Conservation (phyloP, 2,329 filamentous ascomycete genomes). For the Trichophyton equinum region DNA sequence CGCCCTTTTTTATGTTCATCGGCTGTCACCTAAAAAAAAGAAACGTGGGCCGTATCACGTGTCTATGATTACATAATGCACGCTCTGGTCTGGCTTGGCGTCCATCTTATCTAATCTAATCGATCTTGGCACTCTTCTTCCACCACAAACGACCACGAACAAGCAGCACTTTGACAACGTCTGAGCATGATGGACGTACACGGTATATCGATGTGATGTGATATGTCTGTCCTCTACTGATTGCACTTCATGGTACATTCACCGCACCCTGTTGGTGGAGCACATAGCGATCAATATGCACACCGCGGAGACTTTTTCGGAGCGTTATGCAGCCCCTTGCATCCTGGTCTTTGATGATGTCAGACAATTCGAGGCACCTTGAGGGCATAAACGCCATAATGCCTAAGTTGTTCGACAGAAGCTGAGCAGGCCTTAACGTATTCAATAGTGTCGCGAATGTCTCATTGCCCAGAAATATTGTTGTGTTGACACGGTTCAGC, state of each 20-base stretch:
- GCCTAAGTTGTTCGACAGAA: too few species aligned
- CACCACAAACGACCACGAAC: not conserved
- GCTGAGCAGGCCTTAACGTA: too few species aligned
- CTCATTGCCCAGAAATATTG: too few species aligned
- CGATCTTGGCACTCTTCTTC: not conserved
- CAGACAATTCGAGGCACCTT: not conserved
- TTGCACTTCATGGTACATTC: too few species aligned
- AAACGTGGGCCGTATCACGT: not conserved
- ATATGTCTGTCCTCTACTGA: too few species aligned
- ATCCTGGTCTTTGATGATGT: not conserved
- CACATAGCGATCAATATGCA: not conserved
- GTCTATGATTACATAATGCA: not conserved
- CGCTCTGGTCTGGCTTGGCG: not conserved
- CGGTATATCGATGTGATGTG: too few species aligned
- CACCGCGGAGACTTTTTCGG: not conserved
- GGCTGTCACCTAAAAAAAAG: not conserved
- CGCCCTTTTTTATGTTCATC: not conserved
- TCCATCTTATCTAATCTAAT: not conserved
- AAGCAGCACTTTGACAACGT: not conserved
- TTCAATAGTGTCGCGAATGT: too few species aligned
- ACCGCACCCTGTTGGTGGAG: not conserved
- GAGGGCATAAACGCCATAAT: too few species aligned
- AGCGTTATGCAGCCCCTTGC: not conserved
- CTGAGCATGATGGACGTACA: not conserved
- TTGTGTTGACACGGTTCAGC: too few species aligned